Evolutionary conservation across 768 basidiomycete genomes (phyloP), one percentile per base, ranked within the genome.

Genomic region (Suillus luteus): DNA sequence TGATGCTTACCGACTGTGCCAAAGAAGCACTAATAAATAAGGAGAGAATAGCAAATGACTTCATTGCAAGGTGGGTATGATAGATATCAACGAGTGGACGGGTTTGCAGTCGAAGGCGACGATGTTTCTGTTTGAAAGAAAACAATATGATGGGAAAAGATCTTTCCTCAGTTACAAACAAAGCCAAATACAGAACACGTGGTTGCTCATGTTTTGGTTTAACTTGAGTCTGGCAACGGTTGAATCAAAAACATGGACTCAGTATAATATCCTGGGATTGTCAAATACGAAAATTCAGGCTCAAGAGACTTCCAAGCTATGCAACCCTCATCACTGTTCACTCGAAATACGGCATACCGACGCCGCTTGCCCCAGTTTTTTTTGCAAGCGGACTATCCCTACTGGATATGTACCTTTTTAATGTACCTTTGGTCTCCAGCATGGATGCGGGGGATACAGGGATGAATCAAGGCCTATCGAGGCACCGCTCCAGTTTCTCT

Each of bases 41-140:
- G 46, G 88, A 82, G 43, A 86, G 51, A 59, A 88, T 68, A 59
- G 83, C 80, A 68, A 89, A 72, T 19, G 82, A 82, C 69, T 81
- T 85, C 75, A 89, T 75, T 76, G 76, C 71, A 73, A 77, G 72
- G 72, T 66, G 67, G 68, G 64, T 57, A 68, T 61, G 73, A 31
- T 35, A 46, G 33, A 59, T 55, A 58, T 64, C 55, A 80, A 78
- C 37, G 79, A 78, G 68, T 65, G 79, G 77, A 77, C 74, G 72
- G 60, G 71, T 76, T 72, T 73, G 72, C 63, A 64, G 75, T 75
- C 76, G 71, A 74, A 69, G 74, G 73, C 70, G 74, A 75, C 75
- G 72, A 64, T 62, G 71, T 61, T 55, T 62, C 49, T 62, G 66
- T 40, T 52, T 41, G 27, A 54, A 37, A 51, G 49, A 38, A 62